These are phyloP conservation scores for Coniochaeta prunicola DNA, from an alignment of 2,329 filamentous ascomycete genomes.

Conservation along the genomic window DNA sequence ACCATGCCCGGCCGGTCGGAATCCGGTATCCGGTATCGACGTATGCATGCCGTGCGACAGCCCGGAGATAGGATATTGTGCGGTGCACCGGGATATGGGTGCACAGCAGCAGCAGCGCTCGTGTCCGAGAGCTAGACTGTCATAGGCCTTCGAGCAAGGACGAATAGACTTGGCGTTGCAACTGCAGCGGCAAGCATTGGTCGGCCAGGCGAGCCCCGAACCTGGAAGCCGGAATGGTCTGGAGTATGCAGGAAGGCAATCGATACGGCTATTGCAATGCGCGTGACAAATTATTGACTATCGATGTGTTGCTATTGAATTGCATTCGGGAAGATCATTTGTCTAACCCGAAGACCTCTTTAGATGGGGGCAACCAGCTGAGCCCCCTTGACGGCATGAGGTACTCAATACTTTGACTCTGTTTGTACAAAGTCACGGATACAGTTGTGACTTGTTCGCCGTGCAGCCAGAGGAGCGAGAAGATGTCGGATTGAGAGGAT, in stretches of 20 bases:
- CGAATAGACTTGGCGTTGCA: neutral
- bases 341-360: neutral
- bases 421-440: neutral
- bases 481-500: neutral
- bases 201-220: neutral
- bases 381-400: neutral
- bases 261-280: neutral
- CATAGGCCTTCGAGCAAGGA: neutral
- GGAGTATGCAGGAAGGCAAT: neutral
- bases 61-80: neutral
- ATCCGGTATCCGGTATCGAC: neutral
- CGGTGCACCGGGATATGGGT: neutral
- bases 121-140: neutral
- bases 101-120: neutral
- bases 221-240: neutral
- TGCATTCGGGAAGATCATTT: neutral
- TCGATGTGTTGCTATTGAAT: neutral
- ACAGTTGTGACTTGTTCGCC: neutral
- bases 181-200: neutral
- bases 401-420: neutral
- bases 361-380: neutral
- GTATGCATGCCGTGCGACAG: neutral
- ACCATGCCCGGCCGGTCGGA: neutral
- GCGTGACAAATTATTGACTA: neutral
- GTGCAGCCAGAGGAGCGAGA: neutral